These are phyloP conservation scores for Datisca glomerata DNA, from an alignment of 306 rosid species.

Conservation along the genomic window DNA sequence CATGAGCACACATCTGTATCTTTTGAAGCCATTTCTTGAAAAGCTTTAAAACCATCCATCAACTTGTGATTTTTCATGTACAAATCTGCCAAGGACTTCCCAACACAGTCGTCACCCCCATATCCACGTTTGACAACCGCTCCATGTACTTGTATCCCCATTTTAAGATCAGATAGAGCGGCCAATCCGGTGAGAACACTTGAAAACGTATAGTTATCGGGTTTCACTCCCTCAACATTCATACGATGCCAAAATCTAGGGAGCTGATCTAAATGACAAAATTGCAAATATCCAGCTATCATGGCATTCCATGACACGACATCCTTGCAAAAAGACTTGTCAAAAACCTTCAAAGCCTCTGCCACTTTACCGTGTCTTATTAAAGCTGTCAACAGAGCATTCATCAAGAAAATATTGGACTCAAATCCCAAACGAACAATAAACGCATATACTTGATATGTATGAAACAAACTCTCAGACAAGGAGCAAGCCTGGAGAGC, in stretches of 20 bases:
- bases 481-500: constrained; percentile 67
- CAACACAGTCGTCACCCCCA: constrained; percentile 48
- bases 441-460: constrained; percentile 43
- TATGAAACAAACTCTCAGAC: constrained; percentile 12
- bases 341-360: constrained; percentile 38
- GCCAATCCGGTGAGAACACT: constrained; percentile 53
- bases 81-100: constrained; percentile 59
- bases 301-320: constrained; percentile 65
- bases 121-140: constrained; percentile 49
- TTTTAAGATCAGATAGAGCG: constrained; percentile 28
- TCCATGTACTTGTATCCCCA: constrained; percentile 59
- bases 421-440: constrained; percentile 43
- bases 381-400: constrained; percentile 41
- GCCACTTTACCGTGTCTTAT: constrained; percentile 41
- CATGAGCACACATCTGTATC: constrained; percentile 61
- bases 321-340: constrained; percentile 30
- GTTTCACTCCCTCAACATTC: constrained; percentile 28
- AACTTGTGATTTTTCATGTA: constrained; percentile 42
- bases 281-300: constrained; percentile 53
- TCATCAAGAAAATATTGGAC: constrained; percentile 40
- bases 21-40: constrained; percentile 49
- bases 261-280: constrained; percentile 21
- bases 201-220: constrained; percentile 52
- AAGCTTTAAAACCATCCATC: constrained; percentile 47
- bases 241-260: constrained; percentile 45